phyloP scores from a whole-genome alignment of 2,329 filamentous ascomycete species.

The Rhinocladiella similis region DNA sequence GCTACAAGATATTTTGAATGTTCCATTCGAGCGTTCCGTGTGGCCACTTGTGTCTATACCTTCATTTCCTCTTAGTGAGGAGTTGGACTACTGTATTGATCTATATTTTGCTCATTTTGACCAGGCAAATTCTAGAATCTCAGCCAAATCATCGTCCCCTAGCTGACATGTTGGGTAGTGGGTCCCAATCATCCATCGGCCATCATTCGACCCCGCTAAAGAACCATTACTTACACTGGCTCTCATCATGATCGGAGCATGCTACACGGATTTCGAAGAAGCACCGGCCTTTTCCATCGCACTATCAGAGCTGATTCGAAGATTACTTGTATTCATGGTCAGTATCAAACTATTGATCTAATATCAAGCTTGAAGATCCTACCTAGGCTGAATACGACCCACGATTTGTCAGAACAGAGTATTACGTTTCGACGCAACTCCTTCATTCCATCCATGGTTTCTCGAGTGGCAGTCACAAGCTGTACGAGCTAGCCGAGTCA shows the following conservation, averaged over 20 bases:
- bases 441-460: conserved; percentile 8
- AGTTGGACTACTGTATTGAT: not conserved
- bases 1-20: no score
- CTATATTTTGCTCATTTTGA: not conserved
- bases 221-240: not conserved
- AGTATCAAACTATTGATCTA: no score
- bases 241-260: conserved; percentile 6
- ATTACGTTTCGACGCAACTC: conserved; percentile 5
- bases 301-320: conserved; percentile 3
- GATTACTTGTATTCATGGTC: conserved; percentile 9
- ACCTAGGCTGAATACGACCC: conserved; percentile 16
- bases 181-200: not conserved
- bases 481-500: conserved; percentile 10
- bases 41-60: not conserved
- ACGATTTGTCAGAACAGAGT: conserved; percentile 1
- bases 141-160: no score
- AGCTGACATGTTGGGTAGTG: not conserved
- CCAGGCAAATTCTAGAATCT: no score
- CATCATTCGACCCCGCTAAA: conserved; percentile 13
- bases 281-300: conserved; percentile 5
- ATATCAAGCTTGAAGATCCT: no score
- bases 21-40: no score
- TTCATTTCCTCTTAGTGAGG: not conserved
- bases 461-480: conserved; percentile 2
- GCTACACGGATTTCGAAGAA: not conserved